These are phyloP conservation scores for Nothophoma quercina DNA, from an alignment of 2,329 filamentous ascomycete genomes.

Conservation along the genomic window DNA sequence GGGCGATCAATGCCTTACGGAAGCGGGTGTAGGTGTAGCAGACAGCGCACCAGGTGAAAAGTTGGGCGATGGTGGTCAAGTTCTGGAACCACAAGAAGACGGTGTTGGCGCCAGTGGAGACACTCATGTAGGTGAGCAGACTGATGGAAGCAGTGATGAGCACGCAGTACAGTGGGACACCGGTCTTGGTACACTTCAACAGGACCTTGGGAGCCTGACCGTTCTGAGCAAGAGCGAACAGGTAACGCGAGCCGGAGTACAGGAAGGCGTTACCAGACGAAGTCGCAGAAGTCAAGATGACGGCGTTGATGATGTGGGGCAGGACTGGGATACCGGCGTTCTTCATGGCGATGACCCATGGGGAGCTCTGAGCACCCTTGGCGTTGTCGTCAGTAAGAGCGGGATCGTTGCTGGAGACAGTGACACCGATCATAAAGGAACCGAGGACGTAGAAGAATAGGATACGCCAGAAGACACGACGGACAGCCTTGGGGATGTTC, in stretches of 20 bases:
- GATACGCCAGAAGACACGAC: conserved; percentile 63
- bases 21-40: conserved; percentile 67
- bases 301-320: conserved; percentile 76
- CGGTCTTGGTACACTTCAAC: conserved; percentile 56
- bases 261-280: conserved; percentile 74
- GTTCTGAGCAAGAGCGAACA: conserved; percentile 60
- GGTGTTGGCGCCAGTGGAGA: conserved; percentile 53
- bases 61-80: conserved; percentile 66
- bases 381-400: conserved; percentile 57
- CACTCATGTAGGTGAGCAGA: conserved; percentile 59
- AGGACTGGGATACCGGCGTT: conserved; percentile 72
- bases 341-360: conserved; percentile 69
- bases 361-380: conserved; percentile 46
- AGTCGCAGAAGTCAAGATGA: conserved; percentile 76
- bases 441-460: conserved; percentile 62
- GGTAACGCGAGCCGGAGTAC: conserved; percentile 60
- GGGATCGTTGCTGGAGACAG: conserved; percentile 64
- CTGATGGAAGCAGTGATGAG: conserved; percentile 51
- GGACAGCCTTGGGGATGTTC: conserved; percentile 62
- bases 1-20: conserved; percentile 53
- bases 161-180: conserved; percentile 53
- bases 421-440: conserved; percentile 65
- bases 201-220: conserved; percentile 62
- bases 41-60: conserved; percentile 63
- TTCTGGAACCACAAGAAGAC: conserved; percentile 75